Evolutionary conservation across 345 rosid genomes (phyloP).

Genomic region (Acer negundo): DNA sequence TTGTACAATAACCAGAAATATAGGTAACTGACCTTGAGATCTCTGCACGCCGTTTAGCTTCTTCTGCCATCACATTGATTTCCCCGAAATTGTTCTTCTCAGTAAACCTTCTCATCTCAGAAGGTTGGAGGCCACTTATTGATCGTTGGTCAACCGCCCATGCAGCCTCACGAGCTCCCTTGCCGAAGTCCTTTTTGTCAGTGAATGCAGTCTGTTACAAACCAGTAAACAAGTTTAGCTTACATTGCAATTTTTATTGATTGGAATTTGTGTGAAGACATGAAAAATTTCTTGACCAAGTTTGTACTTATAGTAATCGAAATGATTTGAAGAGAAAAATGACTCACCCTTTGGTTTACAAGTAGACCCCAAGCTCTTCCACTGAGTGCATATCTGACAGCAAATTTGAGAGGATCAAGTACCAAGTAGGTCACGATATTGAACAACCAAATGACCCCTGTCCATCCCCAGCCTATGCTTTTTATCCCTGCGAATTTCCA

Average conservation of each 20-base stretch:
- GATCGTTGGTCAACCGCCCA: constrained; percentile 51
- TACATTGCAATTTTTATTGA: neutral
- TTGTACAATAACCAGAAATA: too few species aligned
- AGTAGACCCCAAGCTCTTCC: constrained; percentile 38
- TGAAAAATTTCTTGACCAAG: neutral
- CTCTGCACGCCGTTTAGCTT: constrained; percentile 55
- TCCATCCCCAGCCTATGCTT: constrained; percentile 42
- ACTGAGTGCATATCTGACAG: constrained; percentile 34
- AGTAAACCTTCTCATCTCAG: constrained; percentile 14
- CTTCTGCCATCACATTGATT: constrained; percentile 47
- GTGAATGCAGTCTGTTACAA: constrained; percentile 44
- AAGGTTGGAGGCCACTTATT: constrained; percentile 39
- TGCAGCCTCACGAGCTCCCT: constrained; percentile 47
- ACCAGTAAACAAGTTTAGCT: neutral
- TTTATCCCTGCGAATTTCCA: constrained; percentile 38
- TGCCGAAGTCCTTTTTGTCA: constrained; percentile 42
- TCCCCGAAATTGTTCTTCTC: constrained; percentile 36
- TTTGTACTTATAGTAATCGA: neutral
- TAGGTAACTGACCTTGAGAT: constrained; percentile 25
- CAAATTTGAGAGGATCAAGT: constrained; percentile 42
- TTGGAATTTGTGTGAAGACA: neutral
- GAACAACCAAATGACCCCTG: constrained; percentile 39
- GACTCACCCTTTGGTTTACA: constrained; percentile 36
- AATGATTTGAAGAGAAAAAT: neutral
- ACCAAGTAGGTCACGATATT: constrained; percentile 27